Evolutionary conservation across 2,329 filamentous ascomycete genomes (phyloP), one percentile per base, ranked within the genome.

Genomic region (Cadophora sp.): DNA sequence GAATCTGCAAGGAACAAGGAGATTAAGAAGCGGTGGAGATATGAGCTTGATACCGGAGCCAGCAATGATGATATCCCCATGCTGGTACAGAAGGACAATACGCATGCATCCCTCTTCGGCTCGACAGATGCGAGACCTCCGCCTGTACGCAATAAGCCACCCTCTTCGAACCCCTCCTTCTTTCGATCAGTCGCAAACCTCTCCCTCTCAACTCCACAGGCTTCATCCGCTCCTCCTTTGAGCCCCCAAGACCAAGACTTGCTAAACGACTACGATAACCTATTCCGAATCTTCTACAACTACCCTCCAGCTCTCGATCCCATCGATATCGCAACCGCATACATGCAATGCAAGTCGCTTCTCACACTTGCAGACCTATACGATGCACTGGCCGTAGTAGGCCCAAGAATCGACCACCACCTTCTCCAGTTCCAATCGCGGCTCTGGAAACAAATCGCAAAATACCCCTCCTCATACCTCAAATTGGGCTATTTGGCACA

Each of bases 271-370:
- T 97, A 98, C 79, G 94, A 97, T 78, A 97, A 97, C 78, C 85
- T 98, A 24, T 96, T 98, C 78, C 92, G 94, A 74, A 91, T 96
- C 69, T 97, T 97, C 83, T 98, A 98, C 84, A 97, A 97, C 79
- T 92, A 96, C 78, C 83, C 93, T 0, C 95, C 95, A 0, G 77
- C 88, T 0, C 85, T 98, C 39, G 94, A 97, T 79, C 86, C 87
- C 30, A 85, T 96, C 78, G 97, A 96, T 78, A 97, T 98, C 71
- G 93, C 94, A 63, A 91, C 94, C 68, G 94, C 94, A 27, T 97
- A 97, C 76, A 90, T 96, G 51, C 93, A 97, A 79, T 97, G 93
- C 85, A 97, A 97, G 80, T 91, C 92, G 14, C 86, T 98, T 2
- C 86, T 98, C 48, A 88, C 89, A 14, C 84, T 97, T 20, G 95